Evolutionary conservation across 108 stramenopile species (phyloP), one percentile per base, ranked within the genome.

Genomic region (Fistulifera pelliculosa): DNA sequence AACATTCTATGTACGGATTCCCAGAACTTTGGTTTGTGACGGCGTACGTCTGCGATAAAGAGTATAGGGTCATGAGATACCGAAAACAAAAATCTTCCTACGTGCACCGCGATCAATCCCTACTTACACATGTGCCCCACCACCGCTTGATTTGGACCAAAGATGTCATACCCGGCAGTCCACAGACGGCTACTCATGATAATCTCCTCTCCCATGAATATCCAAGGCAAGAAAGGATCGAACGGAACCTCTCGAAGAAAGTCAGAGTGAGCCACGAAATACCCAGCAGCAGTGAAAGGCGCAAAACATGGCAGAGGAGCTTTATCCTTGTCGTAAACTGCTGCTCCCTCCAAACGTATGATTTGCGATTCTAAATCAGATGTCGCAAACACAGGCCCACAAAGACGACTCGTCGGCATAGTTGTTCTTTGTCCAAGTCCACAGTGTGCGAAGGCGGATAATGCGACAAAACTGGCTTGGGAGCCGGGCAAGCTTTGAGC

Each of bases 161-260:
- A 98, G 26, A 98, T 96, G 68, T 97, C 95, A 66, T 95, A 98
- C 8, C 94, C 97, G 39, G 80, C 61, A 8, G 96, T 98, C 92
- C 93, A 96, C 14, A 95, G 64, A 23, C 97, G 81, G 28, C 90
- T 75, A 25, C 64, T 70, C 83, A 95, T 70, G 60, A 89, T 67
- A 64, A 97, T 97, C 61, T 97, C 98, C 62, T 96, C 96, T 24
- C 98, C 96, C 91, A 97, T 95, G 72, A 98, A 98, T 14, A 99
- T 84, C 71, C 90, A 97, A 11, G 96, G 96, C 44, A 99, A 59
- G 62, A 95, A 96, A 10, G 98, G 98, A 74, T 98, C 98, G 62
- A 95, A 97, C 0, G 96, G 96, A n/a, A 96, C 90, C n/a, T 74
- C 73, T 43, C 58, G 27, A 45, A 75, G 49, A 41, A 75, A 65